Evolutionary conservation across 331 rosid genomes (phyloP).

Genomic region (Dryas integrifolia): DNA sequence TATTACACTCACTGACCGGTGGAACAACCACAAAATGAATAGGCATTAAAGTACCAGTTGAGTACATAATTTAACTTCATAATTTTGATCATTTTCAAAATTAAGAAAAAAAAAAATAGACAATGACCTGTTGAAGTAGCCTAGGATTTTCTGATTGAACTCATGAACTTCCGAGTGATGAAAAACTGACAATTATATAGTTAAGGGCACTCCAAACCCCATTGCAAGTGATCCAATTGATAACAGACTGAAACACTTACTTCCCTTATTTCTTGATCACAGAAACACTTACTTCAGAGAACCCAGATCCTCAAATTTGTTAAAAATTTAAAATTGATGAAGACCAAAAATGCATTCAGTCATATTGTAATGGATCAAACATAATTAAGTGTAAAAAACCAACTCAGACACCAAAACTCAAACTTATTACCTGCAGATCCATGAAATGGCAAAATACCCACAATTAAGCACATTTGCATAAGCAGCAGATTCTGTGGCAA

Average conservation of each 20-base stretch:
- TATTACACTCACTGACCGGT: background rate
- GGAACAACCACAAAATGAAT: background rate
- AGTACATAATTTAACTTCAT: background rate
- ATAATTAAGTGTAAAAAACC: constrained; percentile 1
- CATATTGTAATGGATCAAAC: constrained; percentile 24
- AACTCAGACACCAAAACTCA: constrained; percentile 23
- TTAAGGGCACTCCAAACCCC: background rate
- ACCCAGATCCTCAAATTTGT: constrained; percentile 32
- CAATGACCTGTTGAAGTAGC: background rate
- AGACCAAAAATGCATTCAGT: constrained; percentile 19
- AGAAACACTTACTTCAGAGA: constrained; percentile 12
- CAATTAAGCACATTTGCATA: constrained; percentile 43
- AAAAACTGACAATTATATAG: background rate
- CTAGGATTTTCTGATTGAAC: background rate
- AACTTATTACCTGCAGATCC: constrained; percentile 67
- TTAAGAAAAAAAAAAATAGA: background rate
- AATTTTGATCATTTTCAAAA: background rate
- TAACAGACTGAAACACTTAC: background rate
- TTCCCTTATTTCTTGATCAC: background rate
- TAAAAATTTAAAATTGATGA: constrained; percentile 5
- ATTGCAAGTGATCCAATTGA: constrained; percentile 7
- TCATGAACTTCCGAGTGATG: constrained; percentile 5
- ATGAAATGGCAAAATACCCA: constrained; percentile 38
- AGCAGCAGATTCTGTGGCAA: constrained; percentile 44
- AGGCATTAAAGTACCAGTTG: background rate